phyloP scores from a whole-genome alignment of 2,329 filamentous ascomycete genomes.

The Penicillium sp. region DNA sequence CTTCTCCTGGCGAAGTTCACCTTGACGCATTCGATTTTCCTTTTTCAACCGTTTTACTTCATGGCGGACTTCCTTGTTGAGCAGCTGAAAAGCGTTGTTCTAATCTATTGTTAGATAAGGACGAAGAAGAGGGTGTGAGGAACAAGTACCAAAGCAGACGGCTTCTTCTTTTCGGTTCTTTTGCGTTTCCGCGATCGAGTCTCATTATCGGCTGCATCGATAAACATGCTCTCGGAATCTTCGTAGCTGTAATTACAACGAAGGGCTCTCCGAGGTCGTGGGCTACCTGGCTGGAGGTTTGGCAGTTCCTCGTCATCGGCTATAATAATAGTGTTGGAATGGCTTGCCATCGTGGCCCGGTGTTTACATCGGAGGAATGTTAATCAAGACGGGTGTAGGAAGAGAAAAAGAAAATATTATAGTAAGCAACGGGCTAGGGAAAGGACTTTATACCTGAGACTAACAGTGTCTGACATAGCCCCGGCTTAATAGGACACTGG shows the following conservation, averaged over 20 bases:
- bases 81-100: not conserved
- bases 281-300: constrained; percentile 8
- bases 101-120: not conserved
- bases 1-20: not conserved
- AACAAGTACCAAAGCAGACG: not conserved
- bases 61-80: not conserved
- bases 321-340: not conserved
- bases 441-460: not conserved
- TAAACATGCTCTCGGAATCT: constrained; percentile 3
- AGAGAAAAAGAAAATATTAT: not conserved
- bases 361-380: not conserved
- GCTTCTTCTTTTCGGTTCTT: not conserved
- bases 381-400: not conserved
- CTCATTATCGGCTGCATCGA: constrained; percentile 1
- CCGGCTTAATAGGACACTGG: too few relatives aligned
- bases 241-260: constrained; percentile 5
- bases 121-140: not conserved
- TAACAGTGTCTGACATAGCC: too few relatives aligned
- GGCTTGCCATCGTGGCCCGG: too few relatives aligned
- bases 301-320: constrained; percentile 5
- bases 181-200: not conserved
- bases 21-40: not conserved
- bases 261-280: constrained; percentile 5
- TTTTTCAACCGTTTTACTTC: not conserved
- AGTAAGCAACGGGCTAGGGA: not conserved